phyloP scores from a whole-genome alignment of 2,329 filamentous ascomycete genomes.

The Parafenestella ontariensis region DNA sequence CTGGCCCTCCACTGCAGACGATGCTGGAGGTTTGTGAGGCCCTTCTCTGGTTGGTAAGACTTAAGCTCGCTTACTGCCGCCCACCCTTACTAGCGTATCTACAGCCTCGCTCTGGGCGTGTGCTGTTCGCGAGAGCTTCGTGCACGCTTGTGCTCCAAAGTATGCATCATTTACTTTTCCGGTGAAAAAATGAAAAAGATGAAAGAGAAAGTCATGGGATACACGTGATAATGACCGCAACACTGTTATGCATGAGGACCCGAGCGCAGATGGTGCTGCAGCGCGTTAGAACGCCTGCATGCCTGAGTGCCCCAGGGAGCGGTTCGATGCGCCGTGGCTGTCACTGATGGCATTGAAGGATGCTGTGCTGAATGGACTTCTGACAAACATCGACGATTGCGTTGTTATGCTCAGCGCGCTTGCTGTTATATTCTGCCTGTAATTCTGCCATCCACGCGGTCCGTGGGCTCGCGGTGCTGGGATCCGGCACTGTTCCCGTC shows the following conservation, averaged over 20 bases:
- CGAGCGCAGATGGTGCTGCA: not conserved
- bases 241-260: not conserved
- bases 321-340: conserved; percentile 10
- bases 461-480: not conserved
- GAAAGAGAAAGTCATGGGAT: not conserved
- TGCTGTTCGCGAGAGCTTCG: conserved; percentile 29
- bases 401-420: too few relatives aligned
- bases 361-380: not conserved
- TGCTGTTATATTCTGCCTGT: too few relatives aligned
- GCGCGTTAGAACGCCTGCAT: not conserved
- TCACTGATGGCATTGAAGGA: not conserved
- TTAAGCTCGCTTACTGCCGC: conserved; percentile 10
- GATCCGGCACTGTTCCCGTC: conserved; percentile 5
- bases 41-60: conserved; percentile 19
- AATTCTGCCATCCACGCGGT: not conserved
- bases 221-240: not conserved
- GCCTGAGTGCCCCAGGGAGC: not conserved
- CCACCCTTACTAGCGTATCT: conserved; percentile 10
- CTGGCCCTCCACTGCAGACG: conserved; percentile 1
- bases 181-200: not conserved
- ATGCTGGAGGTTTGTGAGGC: conserved; percentile 21
- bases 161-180: not conserved
- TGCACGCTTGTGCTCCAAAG: conserved; percentile 2
- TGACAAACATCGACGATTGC: not conserved
- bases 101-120: conserved; percentile 15